Percentiles rank a stretch among this genome's conserved stretches.
These are phyloP conservation scores for Solanum chiquidenum DNA, from an alignment of 257 asterid genomes.

Conservation along the genomic window DNA sequence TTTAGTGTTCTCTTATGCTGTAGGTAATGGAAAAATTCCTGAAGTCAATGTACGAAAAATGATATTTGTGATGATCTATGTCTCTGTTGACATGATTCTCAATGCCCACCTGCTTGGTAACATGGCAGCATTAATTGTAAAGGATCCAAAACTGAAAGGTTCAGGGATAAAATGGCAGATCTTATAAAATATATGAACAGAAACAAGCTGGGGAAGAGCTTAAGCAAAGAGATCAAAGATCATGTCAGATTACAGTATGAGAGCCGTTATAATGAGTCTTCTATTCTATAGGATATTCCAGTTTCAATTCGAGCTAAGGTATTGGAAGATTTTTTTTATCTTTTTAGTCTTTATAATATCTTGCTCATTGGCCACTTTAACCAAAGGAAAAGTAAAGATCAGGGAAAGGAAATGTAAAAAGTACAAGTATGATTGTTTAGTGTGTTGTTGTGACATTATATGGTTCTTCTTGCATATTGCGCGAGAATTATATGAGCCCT, in stretches of 20 bases:
- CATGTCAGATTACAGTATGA: conserved; percentile 58
- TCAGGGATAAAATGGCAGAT: conserved; percentile 56
- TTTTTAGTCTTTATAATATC: background rate
- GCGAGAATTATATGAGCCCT: conserved; percentile 35
- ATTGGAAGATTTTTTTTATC: background rate
- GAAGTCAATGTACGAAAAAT: conserved; percentile 62
- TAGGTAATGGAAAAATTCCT: conserved; percentile 66
- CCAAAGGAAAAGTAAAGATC: background rate
- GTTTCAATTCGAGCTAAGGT: conserved; percentile 55
- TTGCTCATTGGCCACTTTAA: background rate
- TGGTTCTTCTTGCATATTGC: conserved; percentile 35
- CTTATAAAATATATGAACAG: conserved; percentile 42
- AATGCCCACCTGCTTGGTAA: conserved; percentile 70
- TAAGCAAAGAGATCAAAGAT: conserved; percentile 39
- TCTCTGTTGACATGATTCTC: conserved; percentile 72
- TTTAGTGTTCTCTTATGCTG: background rate
- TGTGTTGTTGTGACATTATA: background rate
- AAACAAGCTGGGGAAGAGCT: conserved; percentile 47
- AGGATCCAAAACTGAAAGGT: conserved; percentile 68
- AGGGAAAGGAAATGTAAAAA: background rate
- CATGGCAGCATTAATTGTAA: conserved; percentile 72
- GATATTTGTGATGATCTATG: conserved; percentile 67
- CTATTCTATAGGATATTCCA: conserved; percentile 58
- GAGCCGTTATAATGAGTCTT: conserved; percentile 28
- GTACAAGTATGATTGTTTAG: background rate